Percentiles rank a stretch among this genome's conserved stretches.
phyloP scores from a whole-genome alignment of 371 early-diverging fungal genomes.

The Apophysomyces elegans region DNA sequence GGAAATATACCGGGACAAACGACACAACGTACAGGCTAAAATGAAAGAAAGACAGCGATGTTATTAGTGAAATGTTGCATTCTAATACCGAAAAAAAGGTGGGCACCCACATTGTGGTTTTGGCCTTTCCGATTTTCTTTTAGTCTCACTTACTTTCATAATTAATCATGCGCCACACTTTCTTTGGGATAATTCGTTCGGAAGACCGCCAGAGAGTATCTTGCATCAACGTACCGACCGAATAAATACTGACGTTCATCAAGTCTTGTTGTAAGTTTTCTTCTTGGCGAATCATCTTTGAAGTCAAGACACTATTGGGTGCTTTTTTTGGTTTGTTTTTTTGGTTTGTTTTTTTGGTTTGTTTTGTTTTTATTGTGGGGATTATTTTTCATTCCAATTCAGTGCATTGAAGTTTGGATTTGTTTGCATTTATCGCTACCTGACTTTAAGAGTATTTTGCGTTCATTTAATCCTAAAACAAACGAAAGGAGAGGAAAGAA shows the following conservation, averaged over 20 bases:
- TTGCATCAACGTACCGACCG: constrained; percentile 22
- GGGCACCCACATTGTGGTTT: too few species aligned
- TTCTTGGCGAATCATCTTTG: constrained; percentile 17
- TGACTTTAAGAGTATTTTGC: constrained; percentile 21
- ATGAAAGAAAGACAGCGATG: neutral
- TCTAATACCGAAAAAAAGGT: neutral
- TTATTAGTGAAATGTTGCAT: too few species aligned
- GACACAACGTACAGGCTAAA: constrained; percentile 11
- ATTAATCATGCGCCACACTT: constrained; percentile 22
- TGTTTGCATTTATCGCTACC: constrained; percentile 8
- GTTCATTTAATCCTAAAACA: constrained; percentile 18
- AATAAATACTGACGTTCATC: constrained; percentile 17
- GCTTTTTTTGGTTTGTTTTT: constrained; percentile 6
- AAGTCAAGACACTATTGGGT: constrained; percentile 16
- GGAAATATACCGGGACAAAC: constrained; percentile 16
- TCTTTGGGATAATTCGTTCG: constrained; percentile 19
- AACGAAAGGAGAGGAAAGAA: too few species aligned
- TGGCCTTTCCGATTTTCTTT: neutral
- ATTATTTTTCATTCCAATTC: too few species aligned
- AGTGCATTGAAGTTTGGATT: neutral
- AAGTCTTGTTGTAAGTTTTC: constrained; percentile 14
- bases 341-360: too few species aligned
- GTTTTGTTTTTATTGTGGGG: neutral
- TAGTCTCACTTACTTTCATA: constrained; percentile 18
- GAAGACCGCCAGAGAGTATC: constrained; percentile 20